Base-by-base conservation (phyloP, 805 yeast species). In the Kodamaea hsintzibuensis region DNA sequence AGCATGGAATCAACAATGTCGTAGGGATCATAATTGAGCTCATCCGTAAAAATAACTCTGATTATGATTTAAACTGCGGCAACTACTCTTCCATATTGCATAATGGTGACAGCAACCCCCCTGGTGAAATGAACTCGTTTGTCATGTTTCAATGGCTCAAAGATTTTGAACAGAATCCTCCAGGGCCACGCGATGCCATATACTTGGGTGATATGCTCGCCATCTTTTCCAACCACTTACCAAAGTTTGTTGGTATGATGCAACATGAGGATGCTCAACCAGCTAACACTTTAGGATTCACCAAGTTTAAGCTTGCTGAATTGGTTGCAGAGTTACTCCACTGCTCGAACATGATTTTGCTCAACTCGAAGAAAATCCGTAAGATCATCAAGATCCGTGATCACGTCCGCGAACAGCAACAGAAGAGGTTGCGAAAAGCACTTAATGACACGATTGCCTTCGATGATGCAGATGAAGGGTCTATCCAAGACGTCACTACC, bases 21-120 rank as follows among this genome's bases (percentile, higher is more conserved):
- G 99, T 95, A 33, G 96, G 98, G 5, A 91, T 95, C 22, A 84
- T 95, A 35, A 93, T 95, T 61, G 99, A 95, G 71, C 82, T 95
- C 42, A 95, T 95, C 54, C 82, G 99, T 64, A 95, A 95, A 67
- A 95, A 95, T 68, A 95, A 95, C 66, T 90, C 97, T 0, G 99
- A 95, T 68, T 95, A 95, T 70, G 99, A 95, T 71, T 79, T 84
- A 47, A 88, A 89, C 47, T 96, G 96, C 55, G 96, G 96, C 18
- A 74, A 89, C 61, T 86, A 85, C 69, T 86, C 89, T 43, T 85
- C 96, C 0, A 69, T 89, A 57, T 57, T 68, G 25, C 68, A 64
- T 8, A 62, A 57, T 19, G 63, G 62, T 8, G 70, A 62, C 14
- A 68, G 63, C 22, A 71, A 67, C 8, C 57, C 71, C 0, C 50